A percentile compares a stretch with the other conserved stretches of the same genome.
phyloP scores from a whole-genome alignment of 495 filamentous ascomycete genomes.

The Halenospora varia region DNA sequence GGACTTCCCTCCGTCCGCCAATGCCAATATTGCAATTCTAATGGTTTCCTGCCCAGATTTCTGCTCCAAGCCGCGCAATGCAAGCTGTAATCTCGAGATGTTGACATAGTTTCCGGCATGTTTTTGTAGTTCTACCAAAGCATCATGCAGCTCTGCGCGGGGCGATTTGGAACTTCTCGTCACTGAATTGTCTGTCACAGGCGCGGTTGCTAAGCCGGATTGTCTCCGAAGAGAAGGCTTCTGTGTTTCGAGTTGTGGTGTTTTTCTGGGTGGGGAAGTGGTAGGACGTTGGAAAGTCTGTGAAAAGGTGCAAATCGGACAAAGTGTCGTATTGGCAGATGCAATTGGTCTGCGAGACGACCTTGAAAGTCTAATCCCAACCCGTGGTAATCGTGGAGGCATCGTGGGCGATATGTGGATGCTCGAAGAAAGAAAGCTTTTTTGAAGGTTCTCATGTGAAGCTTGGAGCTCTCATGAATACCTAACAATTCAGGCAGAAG shows the following conservation, averaged over 20 bases:
- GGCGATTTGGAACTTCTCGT: slow-evolving; percentile 12
- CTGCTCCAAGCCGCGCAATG: slow-evolving; percentile 70
- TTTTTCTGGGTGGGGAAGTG: not conserved
- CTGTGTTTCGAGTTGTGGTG: not conserved
- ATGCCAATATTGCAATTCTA: slow-evolving; percentile 60
- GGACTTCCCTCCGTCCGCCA: slow-evolving; percentile 31
- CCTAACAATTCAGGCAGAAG: not conserved
- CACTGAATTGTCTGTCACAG: not conserved
- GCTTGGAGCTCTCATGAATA: too few species aligned
- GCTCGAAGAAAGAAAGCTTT: slow-evolving; percentile 2
- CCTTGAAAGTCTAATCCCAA: slow-evolving; percentile 12
- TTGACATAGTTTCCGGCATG: slow-evolving; percentile 63
- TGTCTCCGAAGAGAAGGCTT: slow-evolving; percentile 7
- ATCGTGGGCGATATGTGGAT: slow-evolving; percentile 18
- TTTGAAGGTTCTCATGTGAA: too few species aligned
- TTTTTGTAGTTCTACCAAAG: slow-evolving; percentile 57
- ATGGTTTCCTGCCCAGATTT: slow-evolving; percentile 56
- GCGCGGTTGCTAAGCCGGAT: not conserved
- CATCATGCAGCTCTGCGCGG: slow-evolving; percentile 50
- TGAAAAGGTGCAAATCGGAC: slow-evolving; percentile 21
- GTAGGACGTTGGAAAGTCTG: not conserved
- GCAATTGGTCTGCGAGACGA: slow-evolving; percentile 15
- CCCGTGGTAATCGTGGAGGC: slow-evolving; percentile 25
- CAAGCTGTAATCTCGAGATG: slow-evolving; percentile 73
- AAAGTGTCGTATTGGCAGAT: slow-evolving; percentile 17